Evolutionary conservation across 305 asterid genomes (phyloP).

Genomic region (Galium porrigens): DNA sequence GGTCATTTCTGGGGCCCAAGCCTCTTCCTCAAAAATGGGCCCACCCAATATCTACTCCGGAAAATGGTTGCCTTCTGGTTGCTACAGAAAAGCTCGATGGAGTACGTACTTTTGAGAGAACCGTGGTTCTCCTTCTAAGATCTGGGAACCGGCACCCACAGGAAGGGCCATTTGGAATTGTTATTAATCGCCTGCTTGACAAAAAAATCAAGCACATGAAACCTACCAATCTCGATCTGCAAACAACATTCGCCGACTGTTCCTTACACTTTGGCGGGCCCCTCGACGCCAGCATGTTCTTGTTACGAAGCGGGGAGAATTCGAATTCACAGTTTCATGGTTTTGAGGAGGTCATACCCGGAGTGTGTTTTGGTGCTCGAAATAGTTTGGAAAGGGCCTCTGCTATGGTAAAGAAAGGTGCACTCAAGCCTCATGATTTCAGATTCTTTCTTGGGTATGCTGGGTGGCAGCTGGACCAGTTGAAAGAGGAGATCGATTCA

Average conservation of each 20-base stretch:
- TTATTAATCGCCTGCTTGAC: slow-evolving; percentile 67
- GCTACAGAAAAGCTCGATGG: slow-evolving; percentile 91
- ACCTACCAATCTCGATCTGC: slow-evolving; percentile 53
- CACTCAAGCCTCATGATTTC: slow-evolving; percentile 54
- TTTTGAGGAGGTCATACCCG: slow-evolving; percentile 61
- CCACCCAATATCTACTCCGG: slow-evolving; percentile 86
- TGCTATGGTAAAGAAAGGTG: slow-evolving; percentile 50
- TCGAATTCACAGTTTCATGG: slow-evolving; percentile 27
- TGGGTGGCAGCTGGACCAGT: slow-evolving; percentile 83
- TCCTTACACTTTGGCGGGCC: slow-evolving; percentile 90
- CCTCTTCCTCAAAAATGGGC: slow-evolving; percentile 81
- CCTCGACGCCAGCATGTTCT: slow-evolving; percentile 77
- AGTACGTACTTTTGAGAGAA: slow-evolving; percentile 64
- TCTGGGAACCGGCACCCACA: slow-evolving; percentile 76
- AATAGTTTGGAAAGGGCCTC: slow-evolving; percentile 66
- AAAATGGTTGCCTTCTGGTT: slow-evolving; percentile 79
- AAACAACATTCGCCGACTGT: slow-evolving; percentile 72
- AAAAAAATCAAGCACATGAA: slow-evolving; percentile 74
- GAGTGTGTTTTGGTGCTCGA: slow-evolving; percentile 65
- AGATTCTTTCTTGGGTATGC: slow-evolving; percentile 85
- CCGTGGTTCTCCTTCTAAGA: slow-evolving; percentile 76
- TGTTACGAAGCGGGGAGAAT: slow-evolving; percentile 38
- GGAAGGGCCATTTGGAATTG: slow-evolving; percentile 83
- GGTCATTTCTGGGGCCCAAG: slow-evolving; percentile 24
- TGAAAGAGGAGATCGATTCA: slow-evolving; percentile 59